A percentile compares a stretch with the other conserved stretches of the same genome.
These are phyloP conservation scores for Endotrypanum monterogeii DNA, from an alignment of 208 protist species.

Conservation along the genomic window DNA sequence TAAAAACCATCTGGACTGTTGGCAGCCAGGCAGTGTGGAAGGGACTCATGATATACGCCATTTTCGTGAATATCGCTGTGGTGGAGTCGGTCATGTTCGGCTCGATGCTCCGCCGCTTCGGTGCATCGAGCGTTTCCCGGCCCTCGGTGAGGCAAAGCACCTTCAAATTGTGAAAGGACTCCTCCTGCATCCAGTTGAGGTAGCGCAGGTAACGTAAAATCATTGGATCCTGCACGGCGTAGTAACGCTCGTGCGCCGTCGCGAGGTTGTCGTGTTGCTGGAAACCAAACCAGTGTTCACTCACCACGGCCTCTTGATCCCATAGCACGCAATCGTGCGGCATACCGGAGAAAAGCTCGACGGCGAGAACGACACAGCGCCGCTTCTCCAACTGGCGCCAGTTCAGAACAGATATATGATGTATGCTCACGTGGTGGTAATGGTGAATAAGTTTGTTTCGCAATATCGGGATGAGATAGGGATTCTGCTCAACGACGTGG, in stretches of 20 bases:
- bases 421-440: constrained; percentile 80
- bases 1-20: constrained; percentile 75
- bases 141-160: constrained; percentile 83
- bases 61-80: constrained; percentile 62
- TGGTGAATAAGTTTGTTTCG: constrained; percentile 75
- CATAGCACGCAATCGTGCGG: constrained; percentile 87
- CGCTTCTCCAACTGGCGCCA: constrained; percentile 74
- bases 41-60: constrained; percentile 74
- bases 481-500: constrained; percentile 84
- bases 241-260: constrained; percentile 73
- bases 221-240: constrained; percentile 62
- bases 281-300: constrained; percentile 86
- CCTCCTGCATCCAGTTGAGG: constrained; percentile 87
- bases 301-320: constrained; percentile 69
- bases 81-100: constrained; percentile 56
- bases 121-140: constrained; percentile 72
- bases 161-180: constrained; percentile 82
- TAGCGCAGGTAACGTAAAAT: constrained; percentile 89
- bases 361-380: constrained; percentile 73
- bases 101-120: constrained; percentile 55
- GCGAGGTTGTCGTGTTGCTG: constrained; percentile 79
- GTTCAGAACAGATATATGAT: constrained; percentile 83
- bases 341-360: constrained; percentile 84
- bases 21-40: constrained; percentile 79
- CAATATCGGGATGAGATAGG: constrained; percentile 68